Conservation (phyloP, 78 protist genomes). For the Fonticula alba region DNA sequence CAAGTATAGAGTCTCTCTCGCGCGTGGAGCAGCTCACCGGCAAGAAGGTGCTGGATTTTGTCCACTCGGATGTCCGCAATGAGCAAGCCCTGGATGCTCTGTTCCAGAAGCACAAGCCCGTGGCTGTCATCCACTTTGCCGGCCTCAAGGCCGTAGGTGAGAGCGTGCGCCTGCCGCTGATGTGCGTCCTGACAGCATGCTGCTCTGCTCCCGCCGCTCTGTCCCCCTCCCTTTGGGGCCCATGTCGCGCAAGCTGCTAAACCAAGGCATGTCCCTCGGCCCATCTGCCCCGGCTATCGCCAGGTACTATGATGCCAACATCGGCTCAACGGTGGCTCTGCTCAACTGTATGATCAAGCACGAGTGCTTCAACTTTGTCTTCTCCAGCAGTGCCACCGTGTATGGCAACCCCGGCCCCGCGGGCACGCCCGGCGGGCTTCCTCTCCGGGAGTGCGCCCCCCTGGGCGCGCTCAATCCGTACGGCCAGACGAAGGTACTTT, state of each 20-base stretch:
- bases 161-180: constrained; percentile 50
- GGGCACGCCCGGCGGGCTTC: constrained; percentile 34
- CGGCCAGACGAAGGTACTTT: constrained; percentile 87
- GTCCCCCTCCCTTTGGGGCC: no score
- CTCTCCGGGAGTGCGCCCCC: constrained; percentile 54
- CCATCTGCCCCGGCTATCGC: no score
- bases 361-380: constrained; percentile 49
- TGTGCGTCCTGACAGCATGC: no score
- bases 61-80: constrained; percentile 39
- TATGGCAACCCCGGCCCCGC: constrained; percentile 89
- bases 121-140: constrained; percentile 73
- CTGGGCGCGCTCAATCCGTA: constrained; percentile 70
- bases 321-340: constrained; percentile 52
- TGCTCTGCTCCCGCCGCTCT: no score
- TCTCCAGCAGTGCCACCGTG: constrained; percentile 91
- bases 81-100: constrained; percentile 24
- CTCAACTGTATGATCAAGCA: constrained; percentile 52
- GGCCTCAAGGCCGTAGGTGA: constrained; percentile 87
- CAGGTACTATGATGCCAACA: constrained; percentile 80
- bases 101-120: constrained; percentile 12
- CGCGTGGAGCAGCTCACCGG: constrained; percentile 53
- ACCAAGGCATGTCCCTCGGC: no score
- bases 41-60: constrained; percentile 8
- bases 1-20: constrained; percentile 11
- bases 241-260: no score